Percentiles rank a stretch among this genome's conserved stretches.
Evolutionary conservation across 2,329 filamentous ascomycete species (phyloP).

Genomic region (Fusarium sp.): DNA sequence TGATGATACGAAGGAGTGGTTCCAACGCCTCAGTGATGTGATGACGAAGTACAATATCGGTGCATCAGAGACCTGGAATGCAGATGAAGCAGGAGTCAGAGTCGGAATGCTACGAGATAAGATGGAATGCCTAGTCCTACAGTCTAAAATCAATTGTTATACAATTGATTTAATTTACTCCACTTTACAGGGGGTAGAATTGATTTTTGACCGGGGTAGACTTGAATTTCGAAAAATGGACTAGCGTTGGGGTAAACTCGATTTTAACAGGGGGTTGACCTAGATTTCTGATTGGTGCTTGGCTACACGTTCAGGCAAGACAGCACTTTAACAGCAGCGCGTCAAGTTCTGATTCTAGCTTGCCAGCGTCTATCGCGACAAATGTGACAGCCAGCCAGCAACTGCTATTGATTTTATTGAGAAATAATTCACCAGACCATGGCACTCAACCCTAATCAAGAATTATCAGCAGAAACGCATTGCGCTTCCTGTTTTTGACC

Average conservation of each 20-base stretch:
- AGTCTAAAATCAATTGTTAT: too few relatives aligned
- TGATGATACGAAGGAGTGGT: background rate
- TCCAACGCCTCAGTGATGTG: background rate
- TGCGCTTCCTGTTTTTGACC: too few relatives aligned
- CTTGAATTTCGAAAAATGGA: too few relatives aligned
- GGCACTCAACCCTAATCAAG: background rate
- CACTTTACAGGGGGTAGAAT: too few relatives aligned
- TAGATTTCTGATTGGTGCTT: background rate
- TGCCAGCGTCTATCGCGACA: background rate
- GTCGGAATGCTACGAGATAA: background rate
- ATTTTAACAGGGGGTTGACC: too few relatives aligned
- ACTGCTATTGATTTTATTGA: background rate
- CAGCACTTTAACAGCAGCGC: background rate
- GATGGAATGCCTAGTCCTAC: too few relatives aligned
- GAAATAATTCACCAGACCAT: background rate
- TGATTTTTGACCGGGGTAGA: too few relatives aligned
- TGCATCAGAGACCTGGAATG: constrained; percentile 1
- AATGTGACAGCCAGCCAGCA: background rate
- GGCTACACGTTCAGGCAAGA: background rate
- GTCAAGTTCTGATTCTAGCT: background rate
- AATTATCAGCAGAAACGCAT: too few relatives aligned
- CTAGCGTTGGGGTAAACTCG: too few relatives aligned
- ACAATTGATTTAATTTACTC: too few relatives aligned
- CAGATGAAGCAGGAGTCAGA: background rate
- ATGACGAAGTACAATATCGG: background rate